Base-by-base conservation (phyloP, 139 green algal species). In the Chlorella sp. region DNA sequence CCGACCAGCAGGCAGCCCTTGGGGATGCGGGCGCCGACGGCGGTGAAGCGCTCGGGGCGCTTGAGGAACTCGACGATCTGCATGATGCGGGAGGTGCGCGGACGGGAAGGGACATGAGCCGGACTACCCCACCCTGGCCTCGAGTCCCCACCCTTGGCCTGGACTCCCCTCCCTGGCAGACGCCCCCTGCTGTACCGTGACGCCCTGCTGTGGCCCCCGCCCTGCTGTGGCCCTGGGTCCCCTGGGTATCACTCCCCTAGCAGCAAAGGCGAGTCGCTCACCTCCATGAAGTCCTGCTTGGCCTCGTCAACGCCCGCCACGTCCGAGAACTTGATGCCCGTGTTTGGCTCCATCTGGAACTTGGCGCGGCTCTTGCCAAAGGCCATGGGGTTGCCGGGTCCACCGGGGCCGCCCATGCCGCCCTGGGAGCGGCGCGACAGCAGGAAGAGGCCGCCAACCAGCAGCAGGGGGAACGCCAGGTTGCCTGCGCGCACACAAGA, bases 301-400 rank as follows among this genome's bases (percentile, higher is more conserved):
- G 96, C 96, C 88, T 99, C 96, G 36, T 99, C 91, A 17, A 99
- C 96, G 29, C 96, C 96, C 17, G 96, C 96, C 14, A 99, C 96
- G 66, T 99, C 96, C 69, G 88, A 85, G 77, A 99, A 99, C 3
- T 83, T 98, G 32, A 99, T 82, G 61, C 95, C 96, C 22, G 96
- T 99, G 88, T 98, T 99, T 67, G 96, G 93, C 90, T 99, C 96
- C 95, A 98, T 99, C 88, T 97, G 91, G 84, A 99, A 99, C 80
- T 96, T 96, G 61, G 96, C 96, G 78, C 95, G 94, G 81, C 77
- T 91, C 88, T 98, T 99, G 80, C 92, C 96, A 85, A 99, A 98
- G n/a, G 84, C 84, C 73, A 99, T 74, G 24, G 96, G 96, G 89
- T 98, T 98, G 88, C 93, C 94, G 31, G 79, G 79, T 72, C 92